A percentile compares a stretch with the other conserved stretches of the same genome.
Evolutionary conservation across 164 flowering plant genomes (phyloP).

Genomic region (Akebia trifoliata): DNA sequence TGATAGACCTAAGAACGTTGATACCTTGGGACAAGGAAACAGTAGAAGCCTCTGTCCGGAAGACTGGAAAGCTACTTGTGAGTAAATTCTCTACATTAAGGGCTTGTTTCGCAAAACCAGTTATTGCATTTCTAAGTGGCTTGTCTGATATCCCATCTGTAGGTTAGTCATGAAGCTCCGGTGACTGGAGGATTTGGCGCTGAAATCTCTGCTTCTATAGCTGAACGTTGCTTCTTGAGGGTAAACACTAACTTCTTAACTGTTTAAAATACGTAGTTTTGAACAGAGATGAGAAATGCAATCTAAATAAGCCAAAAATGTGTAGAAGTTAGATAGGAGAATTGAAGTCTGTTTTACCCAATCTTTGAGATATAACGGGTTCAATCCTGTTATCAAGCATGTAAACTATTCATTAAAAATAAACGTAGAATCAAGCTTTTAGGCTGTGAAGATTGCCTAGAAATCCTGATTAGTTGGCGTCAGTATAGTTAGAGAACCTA

Average conservation of each 20-base stretch:
- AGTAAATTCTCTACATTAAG: slow-evolving; percentile 19
- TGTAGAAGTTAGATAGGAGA: no score
- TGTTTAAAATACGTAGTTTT: no score
- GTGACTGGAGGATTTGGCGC: slow-evolving; percentile 98
- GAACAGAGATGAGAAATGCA: neutral
- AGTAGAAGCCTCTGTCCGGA: slow-evolving; percentile 84
- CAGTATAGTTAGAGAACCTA: no score
- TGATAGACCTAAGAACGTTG: slow-evolving; percentile 80
- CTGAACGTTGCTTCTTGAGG: slow-evolving; percentile 87
- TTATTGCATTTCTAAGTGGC: slow-evolving; percentile 4
- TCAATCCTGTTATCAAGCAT: no score
- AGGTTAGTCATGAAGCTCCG: slow-evolving; percentile 99
- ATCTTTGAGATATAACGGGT: no score
- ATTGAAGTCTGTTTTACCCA: no score
- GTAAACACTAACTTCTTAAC: slow-evolving; percentile 27
- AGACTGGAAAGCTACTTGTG: slow-evolving; percentile 94
- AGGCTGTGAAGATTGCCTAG: no score
- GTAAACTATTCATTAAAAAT: no score
- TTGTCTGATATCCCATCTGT: slow-evolving; percentile 10
- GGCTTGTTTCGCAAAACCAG: neutral
- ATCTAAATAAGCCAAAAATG: no score
- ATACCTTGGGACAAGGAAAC: slow-evolving; percentile 98
- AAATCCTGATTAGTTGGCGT: no score
- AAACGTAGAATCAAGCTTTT: no score
- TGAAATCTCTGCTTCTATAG: slow-evolving; percentile 86